Base-by-base conservation (phyloP, 345 rosid species). In the Psidium friedrichsthalianum region DNA sequence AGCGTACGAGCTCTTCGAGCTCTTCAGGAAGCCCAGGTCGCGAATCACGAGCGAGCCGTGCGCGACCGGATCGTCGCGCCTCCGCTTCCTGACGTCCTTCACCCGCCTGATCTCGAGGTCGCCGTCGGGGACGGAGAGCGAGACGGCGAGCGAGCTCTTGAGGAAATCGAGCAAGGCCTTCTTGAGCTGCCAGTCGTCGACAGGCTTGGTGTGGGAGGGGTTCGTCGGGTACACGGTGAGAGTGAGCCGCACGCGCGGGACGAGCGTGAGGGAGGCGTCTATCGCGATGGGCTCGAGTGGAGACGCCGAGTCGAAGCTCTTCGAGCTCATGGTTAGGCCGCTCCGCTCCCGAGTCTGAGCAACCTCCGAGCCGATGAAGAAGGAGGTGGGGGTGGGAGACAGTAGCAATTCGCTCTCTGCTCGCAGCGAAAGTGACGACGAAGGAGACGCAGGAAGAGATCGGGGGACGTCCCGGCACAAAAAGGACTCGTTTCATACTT, bases 161-260 rank as follows among this genome's bases (percentile, higher is more conserved):
- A 95, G 93, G 90, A 91, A 97, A 81, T 93, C 95, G 4, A 89
- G 87, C 32, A 95, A 89, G 24, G 99, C 94, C 53, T 91, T 94
- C 88, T 93, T 97, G 81, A 95, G 92, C 86, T 92, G 96, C 99
- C 99, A 97, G 87, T 95, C 98, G 90, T 97, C 98, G 88, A 95
- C 89, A 83, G 95, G 91, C 36, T 90, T 95, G 11, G 95, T 88
- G 84, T 92, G 93, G 86, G 97, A 89, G 10, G 95, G 92, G 74
- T 85, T 84, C 5, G 91, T 29, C 24, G 98, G 96, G 87, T 92
- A 83, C 87, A 97, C 91, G 12, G 93, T 87, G 87, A 95, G 95
- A 22, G 83, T 83, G 85, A 95, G 94, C 92, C 91, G 92, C 86
- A 93, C 90, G 86, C 98, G 98, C 81, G 98, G 93, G 81, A 91